Evolutionary conservation across 352 stramenopile genomes (phyloP).

Genomic region (Phytophthora fragariaefolia): DNA sequence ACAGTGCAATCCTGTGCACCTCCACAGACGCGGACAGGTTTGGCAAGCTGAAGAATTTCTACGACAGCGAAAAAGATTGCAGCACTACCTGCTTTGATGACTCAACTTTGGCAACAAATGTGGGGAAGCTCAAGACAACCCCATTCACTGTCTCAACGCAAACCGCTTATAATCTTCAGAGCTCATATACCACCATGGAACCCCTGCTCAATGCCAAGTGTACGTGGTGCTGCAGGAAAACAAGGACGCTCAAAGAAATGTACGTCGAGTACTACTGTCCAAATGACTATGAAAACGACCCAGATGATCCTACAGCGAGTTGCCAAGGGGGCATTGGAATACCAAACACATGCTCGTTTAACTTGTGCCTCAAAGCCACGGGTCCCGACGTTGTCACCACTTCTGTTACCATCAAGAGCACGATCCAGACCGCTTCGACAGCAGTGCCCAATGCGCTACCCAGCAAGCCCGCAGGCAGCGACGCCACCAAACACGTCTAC

Average conservation of each 20-base stretch:
- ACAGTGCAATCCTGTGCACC: background rate
- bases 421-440: slow-evolving; percentile 30
- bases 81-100: slow-evolving; percentile 11
- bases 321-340: background rate
- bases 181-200: background rate
- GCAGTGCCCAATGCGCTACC: slow-evolving; percentile 38
- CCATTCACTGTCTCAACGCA: slow-evolving; percentile 3
- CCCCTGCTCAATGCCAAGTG: slow-evolving; percentile 4
- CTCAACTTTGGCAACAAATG: background rate
- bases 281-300: background rate
- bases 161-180: background rate
- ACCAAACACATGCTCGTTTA: slow-evolving; percentile 34
- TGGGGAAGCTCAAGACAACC: slow-evolving; percentile 6
- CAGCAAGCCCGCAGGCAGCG: background rate
- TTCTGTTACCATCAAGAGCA: slow-evolving; percentile 28
- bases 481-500: slow-evolving; percentile 21
- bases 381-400: slow-evolving; percentile 43
- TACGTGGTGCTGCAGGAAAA: slow-evolving; percentile 19
- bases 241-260: slow-evolving; percentile 9
- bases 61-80: slow-evolving; percentile 8
- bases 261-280: slow-evolving; percentile 2
- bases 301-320: background rate
- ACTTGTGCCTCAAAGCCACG: slow-evolving; percentile 48
- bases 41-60: background rate
- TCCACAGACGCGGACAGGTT: background rate